phyloP scores from a whole-genome alignment of 1,284 basidiomycete genomes.

The Cryptococcus maquisensis region DNA sequence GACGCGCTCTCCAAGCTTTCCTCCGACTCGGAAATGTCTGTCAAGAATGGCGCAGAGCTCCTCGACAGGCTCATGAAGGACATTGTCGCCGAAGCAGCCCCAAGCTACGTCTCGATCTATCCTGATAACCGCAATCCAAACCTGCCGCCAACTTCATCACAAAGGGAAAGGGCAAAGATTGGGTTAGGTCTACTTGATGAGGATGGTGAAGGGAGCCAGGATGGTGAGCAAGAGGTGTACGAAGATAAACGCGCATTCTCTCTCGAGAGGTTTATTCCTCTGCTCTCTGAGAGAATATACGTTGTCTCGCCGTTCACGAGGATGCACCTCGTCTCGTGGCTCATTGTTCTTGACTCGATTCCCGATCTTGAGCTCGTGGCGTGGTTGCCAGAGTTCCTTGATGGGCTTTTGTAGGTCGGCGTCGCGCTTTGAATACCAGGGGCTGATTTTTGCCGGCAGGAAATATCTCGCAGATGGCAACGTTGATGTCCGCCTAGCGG shows the following conservation, averaged over 20 bases:
- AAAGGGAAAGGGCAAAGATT: neutral
- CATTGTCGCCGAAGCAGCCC: constrained; percentile 94
- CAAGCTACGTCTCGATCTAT: constrained; percentile 89
- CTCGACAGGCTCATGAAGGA: constrained; percentile 95
- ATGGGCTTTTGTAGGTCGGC: constrained; percentile 75
- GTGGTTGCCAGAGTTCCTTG: constrained; percentile 90
- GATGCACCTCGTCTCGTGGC: constrained; percentile 95
- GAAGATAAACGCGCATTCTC: constrained; percentile 67
- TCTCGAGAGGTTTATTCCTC: constrained; percentile 87
- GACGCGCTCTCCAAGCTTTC: constrained; percentile 96
- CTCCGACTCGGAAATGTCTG: constrained; percentile 91
- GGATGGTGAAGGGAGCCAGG: constrained; percentile 3
- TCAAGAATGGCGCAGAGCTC: constrained; percentile 98
- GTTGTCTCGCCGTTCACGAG: constrained; percentile 94
- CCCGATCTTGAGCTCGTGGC: constrained; percentile 93
- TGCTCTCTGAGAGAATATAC: constrained; percentile 88
- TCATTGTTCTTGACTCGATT: constrained; percentile 90
- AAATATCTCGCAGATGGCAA: constrained; percentile 95
- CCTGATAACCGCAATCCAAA: constrained; percentile 43
- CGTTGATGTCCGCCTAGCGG: constrained; percentile 86
- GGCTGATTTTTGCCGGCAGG: constrained; percentile 49
- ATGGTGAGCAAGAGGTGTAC: constrained; percentile 50
- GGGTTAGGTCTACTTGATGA: neutral
- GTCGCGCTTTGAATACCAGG: neutral
- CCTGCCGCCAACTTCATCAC: constrained; percentile 16